Conservation (phyloP, 129 eudicot genomes). For the Apium graveolens region DNA sequence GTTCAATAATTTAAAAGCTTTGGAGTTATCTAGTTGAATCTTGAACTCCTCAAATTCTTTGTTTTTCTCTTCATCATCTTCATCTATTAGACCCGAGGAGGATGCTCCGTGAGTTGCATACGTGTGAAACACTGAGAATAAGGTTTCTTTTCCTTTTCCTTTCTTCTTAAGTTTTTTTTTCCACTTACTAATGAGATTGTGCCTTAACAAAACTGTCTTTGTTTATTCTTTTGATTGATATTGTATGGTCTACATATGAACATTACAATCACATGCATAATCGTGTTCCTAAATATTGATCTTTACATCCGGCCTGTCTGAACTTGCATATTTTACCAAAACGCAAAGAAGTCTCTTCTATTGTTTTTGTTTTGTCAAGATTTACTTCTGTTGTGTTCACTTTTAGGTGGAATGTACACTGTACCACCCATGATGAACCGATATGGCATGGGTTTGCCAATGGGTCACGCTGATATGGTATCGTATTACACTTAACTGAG, state of each 20-base stretch:
- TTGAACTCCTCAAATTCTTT: too few relatives aligned
- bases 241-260: neutral
- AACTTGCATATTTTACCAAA: neutral
- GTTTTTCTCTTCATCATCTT: too few relatives aligned
- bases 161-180: too few relatives aligned
- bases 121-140: too few relatives aligned
- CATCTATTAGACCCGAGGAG: too few relatives aligned
- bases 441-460: constrained; percentile 70
- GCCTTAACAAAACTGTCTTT: neutral
- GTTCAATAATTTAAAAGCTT: too few relatives aligned
- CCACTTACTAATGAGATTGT: too few relatives aligned
- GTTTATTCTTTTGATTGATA: neutral
- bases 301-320: neutral
- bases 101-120: too few relatives aligned
- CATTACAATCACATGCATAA: neutral
- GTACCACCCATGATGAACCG: constrained; percentile 84
- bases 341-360: neutral
- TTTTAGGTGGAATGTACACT: constrained; percentile 71
- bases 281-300: neutral
- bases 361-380: neutral
- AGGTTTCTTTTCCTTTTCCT: too few relatives aligned
- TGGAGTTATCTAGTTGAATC: too few relatives aligned
- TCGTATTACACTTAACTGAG: neutral
- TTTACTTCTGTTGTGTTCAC: neutral
- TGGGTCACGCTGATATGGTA: constrained; percentile 64